phyloP scores from a whole-genome alignment of 176 grass and related monocot genomes.

The Avena sativa region DNA sequence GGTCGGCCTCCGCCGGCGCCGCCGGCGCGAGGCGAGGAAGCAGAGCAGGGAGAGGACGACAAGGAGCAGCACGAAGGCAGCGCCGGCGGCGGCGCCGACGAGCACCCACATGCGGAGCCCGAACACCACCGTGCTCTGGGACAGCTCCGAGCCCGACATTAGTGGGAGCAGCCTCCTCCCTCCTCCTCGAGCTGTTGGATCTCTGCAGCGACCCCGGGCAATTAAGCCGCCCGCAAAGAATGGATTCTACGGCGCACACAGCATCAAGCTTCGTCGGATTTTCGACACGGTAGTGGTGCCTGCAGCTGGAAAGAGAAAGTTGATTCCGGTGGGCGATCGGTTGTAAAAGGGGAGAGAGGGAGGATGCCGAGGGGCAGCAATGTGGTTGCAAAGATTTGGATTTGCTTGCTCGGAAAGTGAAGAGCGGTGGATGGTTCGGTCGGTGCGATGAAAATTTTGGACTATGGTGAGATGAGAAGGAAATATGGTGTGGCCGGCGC shows the following conservation, averaged over 20 bases:
- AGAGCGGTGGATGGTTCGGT: conserved; percentile 49
- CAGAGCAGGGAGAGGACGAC: conserved; percentile 74
- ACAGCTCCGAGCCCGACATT: conserved; percentile 78
- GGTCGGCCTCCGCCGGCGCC: conserved; percentile 15
- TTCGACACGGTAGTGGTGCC: not conserved
- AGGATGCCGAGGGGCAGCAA: conserved; percentile 1
- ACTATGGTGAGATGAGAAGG: conserved; percentile 31
- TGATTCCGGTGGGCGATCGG: conserved; percentile 28
- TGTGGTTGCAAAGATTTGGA: conserved; percentile 44
- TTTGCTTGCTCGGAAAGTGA: conserved; percentile 45
- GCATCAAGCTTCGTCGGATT: conserved; percentile 27
- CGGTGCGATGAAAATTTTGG: conserved; percentile 46
- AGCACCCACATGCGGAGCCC: conserved; percentile 86
- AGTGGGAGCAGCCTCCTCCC: not conserved
- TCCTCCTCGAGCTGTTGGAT: not conserved
- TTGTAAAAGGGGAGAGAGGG: not conserved
- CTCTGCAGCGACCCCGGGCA: not conserved
- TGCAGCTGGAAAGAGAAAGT: not conserved
- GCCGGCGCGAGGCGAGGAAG: conserved; percentile 60
- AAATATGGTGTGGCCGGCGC: not conserved
- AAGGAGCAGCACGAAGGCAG: conserved; percentile 75
- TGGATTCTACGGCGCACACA: not conserved
- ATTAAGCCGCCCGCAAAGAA: not conserved
- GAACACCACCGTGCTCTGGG: conserved; percentile 76
- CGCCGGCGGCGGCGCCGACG: conserved; percentile 68